Percentiles rank a stretch among this genome's conserved stretches.
phyloP scores from a whole-genome alignment of 495 filamentous ascomycete genomes.

The Daldinia concentrica region DNA sequence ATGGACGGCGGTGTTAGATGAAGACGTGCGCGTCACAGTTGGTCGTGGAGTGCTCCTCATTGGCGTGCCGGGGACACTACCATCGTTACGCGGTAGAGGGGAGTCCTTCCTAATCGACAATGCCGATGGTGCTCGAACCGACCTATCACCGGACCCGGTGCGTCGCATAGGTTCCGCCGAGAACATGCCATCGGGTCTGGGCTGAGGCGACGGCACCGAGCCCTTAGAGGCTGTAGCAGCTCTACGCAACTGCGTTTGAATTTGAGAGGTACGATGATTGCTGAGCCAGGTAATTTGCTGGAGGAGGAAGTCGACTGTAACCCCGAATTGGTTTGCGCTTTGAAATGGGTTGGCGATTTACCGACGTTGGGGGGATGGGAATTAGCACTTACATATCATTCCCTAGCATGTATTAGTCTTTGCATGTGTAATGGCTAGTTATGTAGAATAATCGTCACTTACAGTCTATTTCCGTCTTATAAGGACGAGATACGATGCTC shows the following conservation, averaged over 20 bases:
- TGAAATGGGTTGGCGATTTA: slow-evolving; percentile 35
- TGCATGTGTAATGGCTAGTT: neutral
- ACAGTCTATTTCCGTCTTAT: slow-evolving; percentile 85
- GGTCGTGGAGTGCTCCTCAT: slow-evolving; percentile 50
- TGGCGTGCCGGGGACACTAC: slow-evolving; percentile 49
- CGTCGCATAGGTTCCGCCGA: slow-evolving; percentile 67
- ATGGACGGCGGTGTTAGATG: slow-evolving; percentile 64
- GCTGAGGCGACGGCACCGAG: slow-evolving; percentile 62
- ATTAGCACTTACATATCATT: slow-evolving; percentile 71
- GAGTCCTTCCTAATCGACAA: slow-evolving; percentile 72
- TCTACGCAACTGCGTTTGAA: slow-evolving; percentile 89
- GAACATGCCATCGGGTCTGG: slow-evolving; percentile 54
- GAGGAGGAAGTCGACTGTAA: slow-evolving; percentile 86
- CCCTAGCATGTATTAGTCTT: slow-evolving; percentile 63
- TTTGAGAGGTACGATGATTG: slow-evolving; percentile 86
- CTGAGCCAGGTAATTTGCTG: slow-evolving; percentile 96
- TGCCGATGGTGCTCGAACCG: slow-evolving; percentile 66
- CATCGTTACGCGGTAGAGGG: slow-evolving; percentile 60
- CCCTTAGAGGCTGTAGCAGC: slow-evolving; percentile 60
- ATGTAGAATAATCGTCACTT: slow-evolving; percentile 45
- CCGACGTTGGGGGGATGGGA: slow-evolving; percentile 18
- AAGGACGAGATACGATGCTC: slow-evolving; percentile 83
- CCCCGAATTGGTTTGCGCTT: slow-evolving; percentile 62
- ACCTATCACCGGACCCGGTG: slow-evolving; percentile 62
- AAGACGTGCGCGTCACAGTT: slow-evolving; percentile 64